phyloP scores from a whole-genome alignment of 768 basidiomycete genomes.

The Imleria badia region DNA sequence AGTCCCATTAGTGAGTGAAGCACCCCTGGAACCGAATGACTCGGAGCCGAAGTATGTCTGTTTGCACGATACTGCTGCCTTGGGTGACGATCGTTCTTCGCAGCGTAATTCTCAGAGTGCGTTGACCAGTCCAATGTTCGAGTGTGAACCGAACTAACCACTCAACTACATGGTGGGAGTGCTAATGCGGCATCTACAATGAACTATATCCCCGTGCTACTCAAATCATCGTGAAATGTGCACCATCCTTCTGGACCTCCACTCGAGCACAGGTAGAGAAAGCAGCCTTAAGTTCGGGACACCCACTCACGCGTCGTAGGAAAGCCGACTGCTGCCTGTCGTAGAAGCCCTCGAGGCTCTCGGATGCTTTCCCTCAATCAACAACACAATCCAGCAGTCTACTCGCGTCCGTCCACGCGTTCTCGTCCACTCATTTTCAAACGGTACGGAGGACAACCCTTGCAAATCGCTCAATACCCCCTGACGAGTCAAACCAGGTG shows the following conservation, averaged over 20 bases:
- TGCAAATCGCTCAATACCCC: no score
- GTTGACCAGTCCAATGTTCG: neutral
- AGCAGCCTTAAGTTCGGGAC: neutral
- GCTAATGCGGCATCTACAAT: no score
- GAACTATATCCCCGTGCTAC: no score
- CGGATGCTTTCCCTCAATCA: slow-evolving; percentile 17
- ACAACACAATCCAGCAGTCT: neutral
- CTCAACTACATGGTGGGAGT: no score
- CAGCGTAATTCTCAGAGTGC: slow-evolving; percentile 32
- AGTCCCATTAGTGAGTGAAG: neutral
- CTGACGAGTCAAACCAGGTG: no score
- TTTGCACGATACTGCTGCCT: neutral
- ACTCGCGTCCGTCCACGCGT: slow-evolving; percentile 18
- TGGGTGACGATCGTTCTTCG: neutral
- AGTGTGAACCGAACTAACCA: neutral
- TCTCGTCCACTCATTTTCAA: slow-evolving; percentile 30
- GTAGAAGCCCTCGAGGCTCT: slow-evolving; percentile 24
- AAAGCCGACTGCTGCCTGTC: slow-evolving; percentile 20
- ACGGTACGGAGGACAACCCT: slow-evolving; percentile 14
- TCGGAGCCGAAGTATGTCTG: slow-evolving; percentile 22
- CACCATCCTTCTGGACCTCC: slow-evolving; percentile 4
- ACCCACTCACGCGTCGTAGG: slow-evolving; percentile 11
- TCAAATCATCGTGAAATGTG: no score
- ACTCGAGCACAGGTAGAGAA: slow-evolving; percentile 12
- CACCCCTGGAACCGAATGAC: neutral